Base-by-base conservation (phyloP, 345 rosid genomes). In the Rubroshorea leprosula region DNA sequence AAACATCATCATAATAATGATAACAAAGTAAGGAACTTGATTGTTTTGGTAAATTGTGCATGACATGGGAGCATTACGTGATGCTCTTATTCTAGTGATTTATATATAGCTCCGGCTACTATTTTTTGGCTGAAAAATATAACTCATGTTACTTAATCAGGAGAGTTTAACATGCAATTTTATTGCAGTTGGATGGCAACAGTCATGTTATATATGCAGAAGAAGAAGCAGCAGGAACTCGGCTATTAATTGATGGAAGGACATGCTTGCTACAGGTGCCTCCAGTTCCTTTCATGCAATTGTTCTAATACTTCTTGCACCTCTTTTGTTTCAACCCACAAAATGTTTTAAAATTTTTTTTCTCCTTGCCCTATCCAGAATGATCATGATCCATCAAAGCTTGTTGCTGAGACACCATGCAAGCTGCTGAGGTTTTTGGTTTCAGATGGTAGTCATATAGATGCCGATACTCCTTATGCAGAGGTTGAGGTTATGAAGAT, bases 401-500 rank as follows among this genome's bases (percentile, higher is more conserved):
- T 94, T 71, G 72, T 90, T 69, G 97, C 99, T 4, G 99, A 94
- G 75, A 94, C 99, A 53, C 97, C 99, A 22, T 94, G 99, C 97
- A 94, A 94, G 79, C 77, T 94, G 70, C 71, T 90, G 76, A 82
- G 99, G 62, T 94, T 76, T 81, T 74, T 90, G 85, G 88, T 94
- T 70, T 64, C 80, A 31, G 97, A 94, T 77, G 85, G 85, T 63
- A 79, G 89, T 76, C 96, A 83, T 68, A 70, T 90, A 75, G 99
- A 94, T 69, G 92, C 95, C 38, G 99, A 94, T 70, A 61, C 71
- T 21, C 99, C 99, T 13, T 94, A 82, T 76, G 99, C 95, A 13
- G 99, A 94, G 81, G 97, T 94, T 68, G 99, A 94, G 79, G 99
- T 94, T 74, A 94, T 94, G 99, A 94, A 94, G 80, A 94, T 94